Percentiles rank a stretch among this genome's conserved stretches.
These are phyloP conservation scores for Hypoxylon sp. DNA, from an alignment of 2,329 filamentous ascomycete genomes.

Conservation along the genomic window DNA sequence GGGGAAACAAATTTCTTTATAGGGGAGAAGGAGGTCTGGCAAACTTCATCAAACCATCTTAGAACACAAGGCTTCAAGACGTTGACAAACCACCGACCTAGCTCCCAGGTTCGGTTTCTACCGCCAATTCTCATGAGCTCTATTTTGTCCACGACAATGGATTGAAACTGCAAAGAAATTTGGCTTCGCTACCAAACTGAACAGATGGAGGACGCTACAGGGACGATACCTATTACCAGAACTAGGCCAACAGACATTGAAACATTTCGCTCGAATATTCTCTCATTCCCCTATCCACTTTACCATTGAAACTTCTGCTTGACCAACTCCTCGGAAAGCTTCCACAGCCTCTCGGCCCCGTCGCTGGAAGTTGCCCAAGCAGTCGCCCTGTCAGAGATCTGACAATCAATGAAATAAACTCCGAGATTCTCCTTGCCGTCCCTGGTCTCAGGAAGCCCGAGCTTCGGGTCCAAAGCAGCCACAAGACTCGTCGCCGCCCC, in stretches of 20 bases:
- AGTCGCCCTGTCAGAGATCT: conserved; percentile 48
- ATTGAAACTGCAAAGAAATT: background rate
- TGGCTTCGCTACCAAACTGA: background rate
- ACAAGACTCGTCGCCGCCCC: conserved; percentile 50
- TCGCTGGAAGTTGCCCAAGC: conserved; percentile 46
- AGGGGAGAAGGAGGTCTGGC: too few species aligned
- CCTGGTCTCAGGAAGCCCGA: conserved; percentile 42
- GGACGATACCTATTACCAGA: background rate
- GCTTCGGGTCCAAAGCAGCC: conserved; percentile 51
- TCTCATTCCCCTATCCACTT: background rate
- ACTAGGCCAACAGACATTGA: background rate
- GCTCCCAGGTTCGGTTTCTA: too few species aligned
- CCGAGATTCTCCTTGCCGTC: conserved; percentile 52
- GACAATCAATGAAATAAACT: conserved; percentile 51
- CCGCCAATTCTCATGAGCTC: too few species aligned
- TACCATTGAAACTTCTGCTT: conserved; percentile 52
- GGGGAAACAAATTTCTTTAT: too few species aligned
- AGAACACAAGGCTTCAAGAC: too few species aligned
- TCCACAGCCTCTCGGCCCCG: conserved; percentile 55
- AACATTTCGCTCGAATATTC: background rate
- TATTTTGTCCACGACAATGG: too few species aligned
- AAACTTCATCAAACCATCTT: too few species aligned
- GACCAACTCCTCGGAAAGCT: conserved; percentile 53
- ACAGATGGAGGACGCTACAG: background rate
- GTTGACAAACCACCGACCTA: too few species aligned